Evolutionary conservation across 768 basidiomycete species (phyloP).

Genomic region (Pilatotrama ljubarskyi): DNA sequence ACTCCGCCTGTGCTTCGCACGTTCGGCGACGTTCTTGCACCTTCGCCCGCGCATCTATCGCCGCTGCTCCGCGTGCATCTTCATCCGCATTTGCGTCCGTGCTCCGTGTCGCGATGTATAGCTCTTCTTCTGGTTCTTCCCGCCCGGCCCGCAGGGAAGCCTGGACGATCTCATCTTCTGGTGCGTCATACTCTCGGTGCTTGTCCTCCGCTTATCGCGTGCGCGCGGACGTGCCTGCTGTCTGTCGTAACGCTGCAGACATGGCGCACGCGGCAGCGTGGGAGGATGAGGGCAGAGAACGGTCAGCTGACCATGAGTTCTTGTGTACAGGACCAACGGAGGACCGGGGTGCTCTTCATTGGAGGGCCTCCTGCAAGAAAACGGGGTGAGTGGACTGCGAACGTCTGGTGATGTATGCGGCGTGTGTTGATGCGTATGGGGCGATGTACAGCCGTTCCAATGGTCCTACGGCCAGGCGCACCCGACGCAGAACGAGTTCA

Average conservation of each 20-base stretch:
- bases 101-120: no score
- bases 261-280: neutral
- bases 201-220: neutral
- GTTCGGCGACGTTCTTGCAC: neutral
- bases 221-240: neutral
- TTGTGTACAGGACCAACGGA: constrained; percentile 64
- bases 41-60: neutral
- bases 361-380: constrained; percentile 71
- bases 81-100: neutral
- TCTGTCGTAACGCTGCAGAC: neutral
- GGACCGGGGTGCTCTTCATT: constrained; percentile 79
- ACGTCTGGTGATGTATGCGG: neutral
- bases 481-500: constrained; percentile 63
- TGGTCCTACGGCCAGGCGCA: constrained; percentile 66
- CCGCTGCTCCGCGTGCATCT: neutral
- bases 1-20: neutral
- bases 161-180: constrained; percentile 76
- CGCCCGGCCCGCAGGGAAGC: constrained; percentile 71
- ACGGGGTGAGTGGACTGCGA: constrained; percentile 52
- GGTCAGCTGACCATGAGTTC: neutral
- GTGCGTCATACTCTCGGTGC: constrained; percentile 36
- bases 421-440: neutral
- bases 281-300: neutral
- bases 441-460: constrained; percentile 53
- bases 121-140: constrained; percentile 88